Base-by-base conservation (phyloP, 441 rosid species). In the Geranium incanum region DNA sequence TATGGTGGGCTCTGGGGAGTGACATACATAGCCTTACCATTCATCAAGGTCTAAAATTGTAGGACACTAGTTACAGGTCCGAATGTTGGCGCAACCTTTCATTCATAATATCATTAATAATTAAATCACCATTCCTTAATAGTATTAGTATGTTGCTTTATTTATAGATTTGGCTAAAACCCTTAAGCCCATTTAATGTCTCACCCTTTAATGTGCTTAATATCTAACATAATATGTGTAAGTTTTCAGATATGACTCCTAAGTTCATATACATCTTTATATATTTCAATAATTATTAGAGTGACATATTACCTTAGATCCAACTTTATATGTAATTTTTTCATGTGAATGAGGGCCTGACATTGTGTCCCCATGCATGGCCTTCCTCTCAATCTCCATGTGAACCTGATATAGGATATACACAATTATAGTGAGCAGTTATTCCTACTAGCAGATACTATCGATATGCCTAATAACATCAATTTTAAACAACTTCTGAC, bases 371-470 rank as follows among this genome's bases (percentile, higher is more conserved):
- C 83, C 87, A 41, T 78, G 77, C 81, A 84, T 80, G 74, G 90
- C 79, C 86, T 86, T 90, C 81, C 88, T 86, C 74, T 94, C 94
- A 74, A 88, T 89, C 80, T 90, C 96, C 92, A 92, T 92, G 79
- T 94, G 99, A 81, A 94, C 99, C 99, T 94, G 75, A 77, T 55
- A 67, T 70, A 76, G 76, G 28, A 16, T 36, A 19, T 57, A 23
- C 21, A 23, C 28, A 62, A 18, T 62, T 62, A 52, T 52, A n/a
- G n/a, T 52, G 60, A 52, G 18, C 60, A 15, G 15, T 52, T 52
- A 16, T 52, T 52, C 18, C 55, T 48, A 12, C n/a, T 48, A 48
- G n/a, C n/a, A 48, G 15, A n/a, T 52, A 52, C 60, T n/a, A 52
- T 52, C 16, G 18, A 15, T 15, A 52, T 52, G 60, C 19, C 4